Conservation (phyloP, 176 grass and related monocot genomes). For the Phragmites australis region DNA sequence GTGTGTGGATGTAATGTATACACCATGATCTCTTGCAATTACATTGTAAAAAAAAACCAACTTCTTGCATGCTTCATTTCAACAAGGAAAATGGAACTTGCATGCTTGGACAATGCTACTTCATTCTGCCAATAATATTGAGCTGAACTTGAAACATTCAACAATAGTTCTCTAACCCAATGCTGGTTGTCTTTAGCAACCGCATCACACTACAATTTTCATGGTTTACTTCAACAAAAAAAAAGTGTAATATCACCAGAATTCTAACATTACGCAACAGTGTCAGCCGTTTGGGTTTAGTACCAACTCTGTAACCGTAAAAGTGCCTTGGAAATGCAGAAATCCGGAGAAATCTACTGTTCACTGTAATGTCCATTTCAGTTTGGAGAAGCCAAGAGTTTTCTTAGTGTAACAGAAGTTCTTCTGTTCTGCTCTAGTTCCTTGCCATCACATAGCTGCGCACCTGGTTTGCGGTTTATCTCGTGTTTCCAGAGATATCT, state of each 20-base stretch:
- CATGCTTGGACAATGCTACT: slow-evolving; percentile 1
- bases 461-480: slow-evolving; percentile 70
- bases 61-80: background rate
- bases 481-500: slow-evolving; percentile 82
- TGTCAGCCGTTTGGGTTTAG: background rate
- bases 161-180: background rate
- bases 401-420: slow-evolving; percentile 26
- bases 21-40: background rate
- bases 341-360: background rate
- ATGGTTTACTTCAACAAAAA: background rate
- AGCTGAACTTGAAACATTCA: background rate
- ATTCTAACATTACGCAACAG: background rate
- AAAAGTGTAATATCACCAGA: background rate
- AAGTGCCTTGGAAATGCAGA: background rate
- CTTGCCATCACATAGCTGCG: slow-evolving; percentile 9
- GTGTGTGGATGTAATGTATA: background rate
- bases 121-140: background rate
- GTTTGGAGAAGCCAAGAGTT: slow-evolving; percentile 10
- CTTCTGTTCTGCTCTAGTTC: slow-evolving; percentile 27
- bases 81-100: background rate
- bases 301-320: background rate
- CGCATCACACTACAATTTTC: background rate
- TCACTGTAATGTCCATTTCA: background rate
- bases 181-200: background rate
- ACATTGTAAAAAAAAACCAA: background rate